Base-by-base conservation (phyloP, 2,329 filamentous ascomycete genomes). In the Colletotrichum horii region DNA sequence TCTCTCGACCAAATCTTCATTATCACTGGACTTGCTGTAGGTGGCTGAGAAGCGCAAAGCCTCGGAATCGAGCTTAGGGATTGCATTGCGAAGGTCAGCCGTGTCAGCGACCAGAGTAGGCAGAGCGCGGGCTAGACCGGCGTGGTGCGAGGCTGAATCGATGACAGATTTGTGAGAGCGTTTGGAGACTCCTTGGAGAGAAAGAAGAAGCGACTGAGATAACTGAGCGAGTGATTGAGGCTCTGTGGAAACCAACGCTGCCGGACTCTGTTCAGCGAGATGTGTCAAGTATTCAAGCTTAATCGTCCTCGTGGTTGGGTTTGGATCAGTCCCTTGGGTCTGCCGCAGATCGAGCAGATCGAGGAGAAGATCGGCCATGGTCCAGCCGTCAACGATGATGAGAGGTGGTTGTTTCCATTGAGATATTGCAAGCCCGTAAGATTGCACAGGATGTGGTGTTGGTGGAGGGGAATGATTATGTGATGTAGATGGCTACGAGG, bases 81-180 rank as follows among this genome's bases (percentile, higher is more conserved):
- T 92, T 22, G 91, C 90, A 82, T 93, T 87, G 77, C 92, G 92
- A 36, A 99, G 87, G 58, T 93, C 90, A 52, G 89, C 87, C 6
- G 94, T 91, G 80, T 94, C 90, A 65, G 89, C 88, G 48, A 91
- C 91, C 60, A 98, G 87, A 16, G 87, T 84, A 0, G 95, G 94
- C n/a, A 99, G 88, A 1, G 93, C 91, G n/a, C 89, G 88, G 66
- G 89, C 88, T 9, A 98, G 89, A 12, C 92, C 92, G n/a, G 91
- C 90, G 80, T 98, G 93, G 79, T 94, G 93, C 79, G 92, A 91
- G 26, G 95, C 93, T 6, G 96, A 97, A 69, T 93, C 89, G 79
- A 98, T 96, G 78, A 98, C 93, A 22, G 93, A 90, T 82, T 94
- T 95, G 84, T 98, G 94, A 1, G 96, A 98, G 79, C 95, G 94